Evolutionary conservation across 1,284 basidiomycete genomes (phyloP), one percentile per base, ranked within the genome.

Genomic region (Pseudozyma tsukubaensis): DNA sequence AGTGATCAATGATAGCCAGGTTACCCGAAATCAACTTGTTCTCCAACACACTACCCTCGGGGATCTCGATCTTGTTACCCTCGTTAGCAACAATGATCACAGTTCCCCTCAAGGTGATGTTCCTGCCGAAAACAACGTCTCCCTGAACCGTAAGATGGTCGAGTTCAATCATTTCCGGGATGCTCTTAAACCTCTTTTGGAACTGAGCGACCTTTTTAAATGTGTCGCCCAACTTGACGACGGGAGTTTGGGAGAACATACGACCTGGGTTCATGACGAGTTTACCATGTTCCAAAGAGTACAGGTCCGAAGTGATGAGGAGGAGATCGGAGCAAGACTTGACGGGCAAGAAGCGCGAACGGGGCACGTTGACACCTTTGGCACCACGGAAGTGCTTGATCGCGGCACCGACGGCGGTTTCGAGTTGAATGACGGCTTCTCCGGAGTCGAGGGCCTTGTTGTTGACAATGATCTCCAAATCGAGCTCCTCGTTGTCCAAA

Each of bases 111-210:
- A 87, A 79, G 5, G 92, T 93, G 56, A 97, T 92, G 84, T 94
- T 93, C 79, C 94, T 90, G 48, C 96, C 96, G 85, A 99, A 97
- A 87, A 92, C 92, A 13, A 99, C 94, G 85, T 98, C 95, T 36
- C 95, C 95, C 64, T 93, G 93, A 53, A 99, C 94, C 5, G 96
- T 99, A 83, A 98, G 88, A 86, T 98, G 95, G 86, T 98, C 96
- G 61, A 97, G 89, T 86, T 97, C 95, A 19, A 83, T 82, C 77
- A 85, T 85, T 54, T 92, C 92, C 53, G 96, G 95, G 79, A 98
- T 96, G 86, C 92, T 93, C 90, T 95, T 97, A 91, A 96, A 96
- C 50, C 94, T 89, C 87, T 94, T 95, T 88, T 97, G 94, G 89
- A 97, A 98, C 85, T 94, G 91, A 80, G 93, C 92, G 60, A 98